phyloP scores from a whole-genome alignment of 306 rosid genomes.

The Acmispon strigosus region DNA sequence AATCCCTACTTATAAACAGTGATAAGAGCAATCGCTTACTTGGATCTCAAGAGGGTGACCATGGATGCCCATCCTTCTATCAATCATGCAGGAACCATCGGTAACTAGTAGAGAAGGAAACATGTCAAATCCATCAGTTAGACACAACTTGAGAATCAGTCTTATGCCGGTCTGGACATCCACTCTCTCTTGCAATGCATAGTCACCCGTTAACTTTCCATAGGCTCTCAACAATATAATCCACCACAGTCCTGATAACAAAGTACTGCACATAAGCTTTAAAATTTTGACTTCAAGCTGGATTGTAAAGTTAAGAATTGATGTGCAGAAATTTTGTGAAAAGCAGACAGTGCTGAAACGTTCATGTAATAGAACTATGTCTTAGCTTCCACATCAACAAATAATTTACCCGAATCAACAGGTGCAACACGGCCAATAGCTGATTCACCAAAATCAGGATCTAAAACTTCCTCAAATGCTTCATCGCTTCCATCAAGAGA shows the following conservation, averaged over 20 bases:
- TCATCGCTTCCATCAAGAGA: slow-evolving; percentile 71
- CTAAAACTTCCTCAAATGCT: slow-evolving; percentile 74
- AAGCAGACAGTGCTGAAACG: not conserved
- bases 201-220: slow-evolving; percentile 84
- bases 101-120: slow-evolving; percentile 83
- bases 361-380: not conserved
- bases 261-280: not conserved
- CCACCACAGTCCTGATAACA: slow-evolving; percentile 83
- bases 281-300: not conserved
- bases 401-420: slow-evolving; percentile 73
- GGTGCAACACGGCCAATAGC: slow-evolving; percentile 97
- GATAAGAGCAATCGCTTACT: slow-evolving; percentile 37
- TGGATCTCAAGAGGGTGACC: slow-evolving; percentile 97
- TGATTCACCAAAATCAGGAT: slow-evolving; percentile 96
- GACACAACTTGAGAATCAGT: slow-evolving; percentile 71
- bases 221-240: slow-evolving; percentile 88
- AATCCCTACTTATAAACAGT: not conserved
- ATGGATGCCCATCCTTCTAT: slow-evolving; percentile 93
- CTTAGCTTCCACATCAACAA: not conserved
- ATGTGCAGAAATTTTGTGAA: not conserved
- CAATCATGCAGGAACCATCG: slow-evolving; percentile 98
- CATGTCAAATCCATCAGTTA: slow-evolving; percentile 90
- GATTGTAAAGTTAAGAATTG: not conserved
- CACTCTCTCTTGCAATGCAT: slow-evolving; percentile 80
- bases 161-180: slow-evolving; percentile 89